phyloP scores from a whole-genome alignment of 768 basidiomycete species.

The Termitomyces sp. region DNA sequence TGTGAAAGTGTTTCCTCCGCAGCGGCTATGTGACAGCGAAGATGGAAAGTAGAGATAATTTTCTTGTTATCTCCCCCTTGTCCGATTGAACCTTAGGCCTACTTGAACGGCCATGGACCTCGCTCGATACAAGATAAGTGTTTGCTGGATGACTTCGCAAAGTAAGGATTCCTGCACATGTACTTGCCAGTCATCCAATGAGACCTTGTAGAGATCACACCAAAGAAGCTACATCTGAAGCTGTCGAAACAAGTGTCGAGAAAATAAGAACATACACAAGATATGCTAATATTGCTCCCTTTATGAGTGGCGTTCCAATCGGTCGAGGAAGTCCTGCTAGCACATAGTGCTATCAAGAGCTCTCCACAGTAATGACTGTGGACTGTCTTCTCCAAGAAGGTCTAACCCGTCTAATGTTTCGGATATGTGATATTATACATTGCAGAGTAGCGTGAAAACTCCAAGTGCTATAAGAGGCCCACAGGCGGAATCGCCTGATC shows the following conservation, averaged over 20 bases:
- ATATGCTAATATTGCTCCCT: not conserved
- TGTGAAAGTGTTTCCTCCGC: not conserved
- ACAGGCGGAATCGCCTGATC: slow-evolving; percentile 10
- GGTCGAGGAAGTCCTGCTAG: not conserved
- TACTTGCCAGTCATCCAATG: not conserved
- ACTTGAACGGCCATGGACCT: too few species aligned
- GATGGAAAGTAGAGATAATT: not conserved
- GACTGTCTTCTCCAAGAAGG: not conserved
- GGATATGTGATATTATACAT: not conserved
- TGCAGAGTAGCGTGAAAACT: not conserved
- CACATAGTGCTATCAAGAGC: not conserved
- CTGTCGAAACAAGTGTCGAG: not conserved
- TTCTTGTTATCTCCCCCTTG: too few species aligned
- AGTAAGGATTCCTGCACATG: not conserved
- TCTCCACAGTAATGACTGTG: not conserved
- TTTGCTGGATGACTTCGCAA: not conserved
- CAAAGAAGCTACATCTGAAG: not conserved
- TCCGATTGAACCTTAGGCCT: too few species aligned
- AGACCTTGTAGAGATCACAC: not conserved
- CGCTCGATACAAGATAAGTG: not conserved
- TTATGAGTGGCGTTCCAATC: not conserved
- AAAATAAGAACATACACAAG: not conserved
- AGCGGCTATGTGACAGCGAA: not conserved
- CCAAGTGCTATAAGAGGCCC: not conserved
- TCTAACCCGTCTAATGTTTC: not conserved